These are phyloP conservation scores for Wilhelminamyces savonicus DNA, from an alignment of 805 yeast genomes.

Conservation along the genomic window DNA sequence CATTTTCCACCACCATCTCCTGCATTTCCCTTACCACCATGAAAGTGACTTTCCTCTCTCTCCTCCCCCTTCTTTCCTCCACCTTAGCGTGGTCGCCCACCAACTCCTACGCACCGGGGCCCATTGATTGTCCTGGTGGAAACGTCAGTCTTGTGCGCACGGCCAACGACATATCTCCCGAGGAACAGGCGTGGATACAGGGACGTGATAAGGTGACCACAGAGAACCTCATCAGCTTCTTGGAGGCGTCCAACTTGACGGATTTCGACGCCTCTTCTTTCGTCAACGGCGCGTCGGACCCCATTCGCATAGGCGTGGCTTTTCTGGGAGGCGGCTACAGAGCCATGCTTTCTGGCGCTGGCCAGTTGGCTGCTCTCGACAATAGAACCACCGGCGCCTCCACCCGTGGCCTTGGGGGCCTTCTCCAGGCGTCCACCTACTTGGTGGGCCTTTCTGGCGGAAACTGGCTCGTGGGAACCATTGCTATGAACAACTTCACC, in stretches of 20 bases:
- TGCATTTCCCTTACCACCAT: too few relatives aligned
- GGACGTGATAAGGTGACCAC: slow-evolving; percentile 33
- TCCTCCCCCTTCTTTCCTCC: too few relatives aligned
- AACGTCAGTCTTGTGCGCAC: slow-evolving; percentile 5
- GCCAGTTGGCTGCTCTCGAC: slow-evolving; percentile 48
- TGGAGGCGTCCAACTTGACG: slow-evolving; percentile 38
- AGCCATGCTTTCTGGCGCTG: slow-evolving; percentile 71
- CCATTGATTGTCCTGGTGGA: slow-evolving; percentile 19
- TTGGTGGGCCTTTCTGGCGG: slow-evolving; percentile 58
- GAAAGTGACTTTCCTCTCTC: too few relatives aligned
- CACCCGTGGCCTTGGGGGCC: slow-evolving; percentile 39
- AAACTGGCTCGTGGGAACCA: slow-evolving; percentile 59
- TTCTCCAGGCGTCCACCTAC: slow-evolving; percentile 50
- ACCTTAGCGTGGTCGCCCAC: slow-evolving; percentile 8
- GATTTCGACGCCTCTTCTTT: slow-evolving; percentile 43
- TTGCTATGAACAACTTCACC: slow-evolving; percentile 54
- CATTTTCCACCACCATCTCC: too few relatives aligned
- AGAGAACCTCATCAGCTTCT: slow-evolving; percentile 39
- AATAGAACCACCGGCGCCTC: slow-evolving; percentile 30
- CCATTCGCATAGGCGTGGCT: slow-evolving; percentile 49
- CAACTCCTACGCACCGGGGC: slow-evolving; percentile 24
- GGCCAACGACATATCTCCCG: slow-evolving; percentile 5
- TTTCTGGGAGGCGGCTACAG: slow-evolving; percentile 88
- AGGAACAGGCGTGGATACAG: slow-evolving; percentile 9
- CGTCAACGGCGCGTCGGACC: slow-evolving; percentile 26